A percentile compares a stretch with the other conserved stretches of the same genome.
Conservation (phyloP, 805 yeast species). For the Lipomyces chichibuensis region DNA sequence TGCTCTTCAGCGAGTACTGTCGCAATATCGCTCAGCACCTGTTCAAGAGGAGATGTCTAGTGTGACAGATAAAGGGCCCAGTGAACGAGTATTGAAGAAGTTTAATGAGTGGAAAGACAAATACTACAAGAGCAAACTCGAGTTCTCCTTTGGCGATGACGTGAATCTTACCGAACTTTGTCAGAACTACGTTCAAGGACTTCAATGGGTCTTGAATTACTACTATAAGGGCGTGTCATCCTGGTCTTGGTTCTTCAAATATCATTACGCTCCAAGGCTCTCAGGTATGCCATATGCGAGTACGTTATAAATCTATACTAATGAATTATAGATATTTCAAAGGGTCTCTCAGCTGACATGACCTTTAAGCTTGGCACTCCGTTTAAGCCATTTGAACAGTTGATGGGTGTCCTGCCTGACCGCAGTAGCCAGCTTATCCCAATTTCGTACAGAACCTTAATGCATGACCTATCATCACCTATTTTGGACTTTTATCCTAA, state of each 20-base stretch:
- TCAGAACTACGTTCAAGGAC: constrained; percentile 85
- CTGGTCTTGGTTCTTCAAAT: constrained; percentile 92
- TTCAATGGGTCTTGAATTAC: constrained; percentile 94
- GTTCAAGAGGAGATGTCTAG: constrained; percentile 30
- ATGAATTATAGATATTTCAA: constrained; percentile 57
- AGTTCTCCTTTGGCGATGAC: constrained; percentile 62
- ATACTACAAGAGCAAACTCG: constrained; percentile 83
- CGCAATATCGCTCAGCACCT: constrained; percentile 29
- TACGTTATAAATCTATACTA: background rate
- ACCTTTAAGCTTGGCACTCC: constrained; percentile 74
- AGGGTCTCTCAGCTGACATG: constrained; percentile 62
- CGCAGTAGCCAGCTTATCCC: constrained; percentile 85
- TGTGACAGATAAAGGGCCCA: constrained; percentile 49
- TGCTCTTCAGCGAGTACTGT: constrained; percentile 60
- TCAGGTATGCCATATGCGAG: constrained; percentile 47
- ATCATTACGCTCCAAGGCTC: constrained; percentile 93
- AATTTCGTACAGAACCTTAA: constrained; percentile 64
- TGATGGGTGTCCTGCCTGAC: constrained; percentile 96
- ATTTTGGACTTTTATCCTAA: constrained; percentile 88
- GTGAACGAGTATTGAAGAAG: constrained; percentile 70
- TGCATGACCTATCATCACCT: constrained; percentile 85
- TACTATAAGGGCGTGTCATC: constrained; percentile 90
- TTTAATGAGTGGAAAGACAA: constrained; percentile 80
- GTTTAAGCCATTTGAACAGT: constrained; percentile 89
- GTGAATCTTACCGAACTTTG: constrained; percentile 65